These are phyloP conservation scores for Davidsoniella neocaledoniae DNA, from an alignment of 2,329 filamentous ascomycete genomes.

Conservation along the genomic window DNA sequence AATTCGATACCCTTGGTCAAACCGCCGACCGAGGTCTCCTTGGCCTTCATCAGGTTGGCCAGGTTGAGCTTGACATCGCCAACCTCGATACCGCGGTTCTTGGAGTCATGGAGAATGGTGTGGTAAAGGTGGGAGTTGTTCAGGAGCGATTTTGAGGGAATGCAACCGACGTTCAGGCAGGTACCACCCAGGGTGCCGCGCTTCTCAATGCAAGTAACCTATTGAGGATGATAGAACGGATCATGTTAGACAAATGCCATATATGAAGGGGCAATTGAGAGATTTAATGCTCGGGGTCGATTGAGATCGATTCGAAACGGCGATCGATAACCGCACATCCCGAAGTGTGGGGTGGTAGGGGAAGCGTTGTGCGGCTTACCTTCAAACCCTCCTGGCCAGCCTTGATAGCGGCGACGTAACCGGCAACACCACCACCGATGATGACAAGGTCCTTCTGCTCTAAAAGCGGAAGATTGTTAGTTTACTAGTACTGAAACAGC, in stretches of 20 bases:
- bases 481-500: constrained; percentile 19
- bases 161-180: constrained; percentile 97
- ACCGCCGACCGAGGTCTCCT: constrained; percentile 74
- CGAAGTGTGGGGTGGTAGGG: neutral
- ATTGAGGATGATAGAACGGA: constrained; percentile 8
- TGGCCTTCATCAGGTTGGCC: constrained; percentile 92
- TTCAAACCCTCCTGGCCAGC: constrained; percentile 94
- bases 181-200: constrained; percentile 87
- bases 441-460: constrained; percentile 95
- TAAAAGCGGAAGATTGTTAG: constrained; percentile 21
- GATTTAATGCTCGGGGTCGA: too few species aligned
- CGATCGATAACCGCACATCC: neutral
- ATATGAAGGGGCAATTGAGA: too few species aligned
- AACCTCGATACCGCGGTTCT: constrained; percentile 93
- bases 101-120: constrained; percentile 90
- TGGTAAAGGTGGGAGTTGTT: constrained; percentile 99
- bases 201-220: constrained; percentile 98
- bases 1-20: constrained; percentile 97
- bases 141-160: constrained; percentile 96
- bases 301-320: constrained; percentile 9
- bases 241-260: neutral
- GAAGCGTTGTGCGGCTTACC: constrained; percentile 31
- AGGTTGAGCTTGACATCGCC: constrained; percentile 95
- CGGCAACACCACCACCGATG: constrained; percentile 93
- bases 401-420: constrained; percentile 98